Percentiles rank a stretch among this genome's conserved stretches.
phyloP scores from a whole-genome alignment of 768 basidiomycete species.

The Pholiota microspora region DNA sequence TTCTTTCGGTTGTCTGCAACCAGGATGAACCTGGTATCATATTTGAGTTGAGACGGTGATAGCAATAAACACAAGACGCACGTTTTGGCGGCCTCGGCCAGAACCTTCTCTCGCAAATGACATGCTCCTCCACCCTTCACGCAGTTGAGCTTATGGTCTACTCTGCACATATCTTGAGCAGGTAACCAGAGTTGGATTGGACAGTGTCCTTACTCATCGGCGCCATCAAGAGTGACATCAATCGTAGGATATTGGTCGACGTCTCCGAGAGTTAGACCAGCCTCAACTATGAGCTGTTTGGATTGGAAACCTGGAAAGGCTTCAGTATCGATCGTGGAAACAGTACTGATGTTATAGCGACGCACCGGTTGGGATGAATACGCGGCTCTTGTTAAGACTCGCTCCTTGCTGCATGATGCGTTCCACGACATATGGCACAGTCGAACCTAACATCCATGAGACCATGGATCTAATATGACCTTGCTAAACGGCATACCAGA shows the following conservation, averaged over 20 bases:
- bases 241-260: constrained; percentile 85
- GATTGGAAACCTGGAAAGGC: constrained; percentile 83
- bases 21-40: constrained; percentile 64
- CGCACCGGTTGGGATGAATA: constrained; percentile 88
- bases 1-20: constrained; percentile 98
- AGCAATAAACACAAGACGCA: constrained; percentile 31
- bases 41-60: neutral
- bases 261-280: constrained; percentile 78
- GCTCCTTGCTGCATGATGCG: constrained; percentile 83
- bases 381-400: constrained; percentile 71
- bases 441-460: constrained; percentile 56
- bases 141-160: constrained; percentile 82
- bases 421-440: constrained; percentile 96
- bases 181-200: neutral
- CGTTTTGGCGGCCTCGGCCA: constrained; percentile 93
- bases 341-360: neutral
- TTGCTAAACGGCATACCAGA: constrained; percentile 50
- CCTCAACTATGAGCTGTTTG: constrained; percentile 87
- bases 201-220: constrained; percentile 76
- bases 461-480: neutral
- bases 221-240: constrained; percentile 97
- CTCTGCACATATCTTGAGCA: constrained; percentile 44
- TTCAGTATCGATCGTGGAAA: neutral
- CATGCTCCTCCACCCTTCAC: constrained; percentile 98
- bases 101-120: constrained; percentile 94